Evolutionary conservation across 1,284 basidiomycete genomes (phyloP), one percentile per base, ranked within the genome.

Genomic region (Golubevia pallescens): DNA sequence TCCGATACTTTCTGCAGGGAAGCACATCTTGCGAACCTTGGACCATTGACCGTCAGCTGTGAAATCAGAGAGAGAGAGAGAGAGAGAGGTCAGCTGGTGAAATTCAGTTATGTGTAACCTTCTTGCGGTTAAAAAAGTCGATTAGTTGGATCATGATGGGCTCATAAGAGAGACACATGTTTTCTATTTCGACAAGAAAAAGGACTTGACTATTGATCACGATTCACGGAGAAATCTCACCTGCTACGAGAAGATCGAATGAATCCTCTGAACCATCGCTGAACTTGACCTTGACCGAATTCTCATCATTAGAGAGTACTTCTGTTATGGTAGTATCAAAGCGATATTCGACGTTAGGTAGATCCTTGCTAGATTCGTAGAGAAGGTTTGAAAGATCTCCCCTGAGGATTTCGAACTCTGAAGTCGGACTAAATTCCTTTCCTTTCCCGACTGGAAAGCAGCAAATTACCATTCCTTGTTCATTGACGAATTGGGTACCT

Each of bases 21-120:
- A 76, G 16, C 62, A 58, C 24, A 67, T 52, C 19, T 64, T 69
- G 3, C 74, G 61, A 10, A 68, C 10, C 6, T 61, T 58, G 6
- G 74, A 77, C 66, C 67, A 71, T 34, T 71, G 71, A 10, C 71
- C 73, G 56, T 77, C 75, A 2, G 75, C 71, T 1, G n/a, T n/a
- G n/a, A n/a, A n/a, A n/a, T n/a, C n/a, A n/a, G n/a, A n/a, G n/a
- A n/a, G n/a, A n/a, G n/a, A n/a, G n/a, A n/a, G n/a, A n/a, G n/a
- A n/a, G n/a, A n/a, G n/a, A n/a, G n/a, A n/a, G n/a, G n/a, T n/a
- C n/a, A n/a, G n/a, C n/a, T n/a, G n/a, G n/a, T n/a, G n/a, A n/a
- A n/a, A n/a, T n/a, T n/a, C n/a, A n/a, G n/a, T n/a, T n/a, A n/a
- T n/a, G n/a, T n/a, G n/a, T n/a, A n/a, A n/a, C n/a, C n/a, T n/a